Evolutionary conservation across 1,139 yeast genomes (phyloP), one percentile per base, ranked within the genome.

Genomic region (Citeromyces hawaiiensis): DNA sequence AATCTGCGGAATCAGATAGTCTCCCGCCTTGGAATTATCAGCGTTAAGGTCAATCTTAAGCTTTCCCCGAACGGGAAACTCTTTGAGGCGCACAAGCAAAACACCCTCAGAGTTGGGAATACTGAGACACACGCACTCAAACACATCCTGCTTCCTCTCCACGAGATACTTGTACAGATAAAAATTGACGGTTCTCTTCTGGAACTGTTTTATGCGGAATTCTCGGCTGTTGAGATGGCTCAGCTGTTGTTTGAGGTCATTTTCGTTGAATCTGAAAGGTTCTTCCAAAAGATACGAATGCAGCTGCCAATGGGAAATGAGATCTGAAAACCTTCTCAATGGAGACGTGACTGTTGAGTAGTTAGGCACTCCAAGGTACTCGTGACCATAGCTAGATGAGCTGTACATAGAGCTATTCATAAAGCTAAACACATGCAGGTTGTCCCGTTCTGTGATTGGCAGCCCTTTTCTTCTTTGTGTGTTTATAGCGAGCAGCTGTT

Each of bases 291-390:
- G 43, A 44, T 50, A 55, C 2, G 69, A 56, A 42, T 75, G 79
- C 3, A 77, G 41, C 48, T 78, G 85, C 72, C 91, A 73, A 51
- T 87, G 96, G 48, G 80, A 78, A 5, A 87, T 55, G 50, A 87
- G 60, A 56, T 91, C 98, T n/a, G 80, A 78, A 49, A 73, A 82
- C 47, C 98, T 64, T 57, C 98, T 66, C 45, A 91, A 65, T 2
- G 98, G 98, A 0, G 96, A 87, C 0, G 98, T 87, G 2, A 83
- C 78, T 33, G 86, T 83, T 6, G 83, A 67, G 52, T 91, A 87
- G 11, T 63, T 57, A 0, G 59, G 55, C 9, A 81, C 59, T 2
- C 94, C 95, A 37, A 87, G 60, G 43, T 82, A 73, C 25, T 66
- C 64, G 56, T 88, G 96, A 0, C 56, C 55, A 1, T 52, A 51